Conservation (phyloP, 179 eudicot genomes). For the Silene coronaria region DNA sequence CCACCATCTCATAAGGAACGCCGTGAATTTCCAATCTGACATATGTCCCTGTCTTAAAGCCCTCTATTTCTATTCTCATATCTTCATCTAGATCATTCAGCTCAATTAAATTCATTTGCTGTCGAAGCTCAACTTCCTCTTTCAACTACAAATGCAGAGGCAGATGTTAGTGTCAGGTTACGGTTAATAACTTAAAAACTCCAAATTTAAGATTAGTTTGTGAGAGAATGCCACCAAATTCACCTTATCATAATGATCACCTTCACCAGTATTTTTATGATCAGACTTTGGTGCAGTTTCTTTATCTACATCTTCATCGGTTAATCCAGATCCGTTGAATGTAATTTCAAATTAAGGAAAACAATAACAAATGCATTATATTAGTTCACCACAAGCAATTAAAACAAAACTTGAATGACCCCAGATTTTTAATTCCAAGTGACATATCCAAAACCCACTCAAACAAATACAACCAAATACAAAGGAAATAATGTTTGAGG, state of each 20-base stretch:
- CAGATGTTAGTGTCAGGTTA: background rate
- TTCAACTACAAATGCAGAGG: conserved; percentile 51
- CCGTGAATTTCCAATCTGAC: conserved; percentile 76
- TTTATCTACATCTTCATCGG: conserved; percentile 56
- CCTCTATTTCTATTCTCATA: conserved; percentile 77
- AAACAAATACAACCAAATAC: background rate
- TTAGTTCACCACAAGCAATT: background rate
- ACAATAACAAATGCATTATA: conserved; percentile 17
- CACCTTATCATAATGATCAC: conserved; percentile 76
- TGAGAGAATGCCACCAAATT: conserved; percentile 11
- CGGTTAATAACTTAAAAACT: background rate
- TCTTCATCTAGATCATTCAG: conserved; percentile 85
- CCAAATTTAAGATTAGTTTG: background rate
- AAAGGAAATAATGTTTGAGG: background rate
- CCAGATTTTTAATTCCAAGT: background rate
- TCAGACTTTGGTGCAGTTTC: conserved; percentile 34
- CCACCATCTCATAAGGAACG: conserved; percentile 95
- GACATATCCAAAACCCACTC: background rate
- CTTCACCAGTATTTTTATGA: conserved; percentile 42
- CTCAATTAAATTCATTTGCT: conserved; percentile 76
- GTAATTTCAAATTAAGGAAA: conserved; percentile 60
- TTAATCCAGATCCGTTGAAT: conserved; percentile 46
- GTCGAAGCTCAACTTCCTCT: conserved; percentile 81
- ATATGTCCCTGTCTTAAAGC: conserved; percentile 79
- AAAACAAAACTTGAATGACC: background rate